Evolutionary conservation across 1,139 yeast species (phyloP).

Genomic region (Torulaspora pretoriensis): DNA sequence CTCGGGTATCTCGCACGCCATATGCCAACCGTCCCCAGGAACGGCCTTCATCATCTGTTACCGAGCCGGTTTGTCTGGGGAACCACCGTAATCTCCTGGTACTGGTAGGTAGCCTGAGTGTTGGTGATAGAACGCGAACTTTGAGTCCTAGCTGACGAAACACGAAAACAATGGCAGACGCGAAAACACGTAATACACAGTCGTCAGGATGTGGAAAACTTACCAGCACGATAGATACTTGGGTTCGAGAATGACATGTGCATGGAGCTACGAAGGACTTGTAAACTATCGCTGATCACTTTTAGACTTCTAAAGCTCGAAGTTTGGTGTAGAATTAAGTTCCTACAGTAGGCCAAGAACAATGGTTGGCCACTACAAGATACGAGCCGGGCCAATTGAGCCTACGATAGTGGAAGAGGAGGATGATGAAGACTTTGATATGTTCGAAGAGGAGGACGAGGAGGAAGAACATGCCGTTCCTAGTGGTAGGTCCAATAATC

Average conservation of each 20-base stretch:
- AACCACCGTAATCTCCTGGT: too few relatives aligned
- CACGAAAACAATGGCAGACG: constrained; percentile 6
- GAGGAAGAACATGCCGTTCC: neutral
- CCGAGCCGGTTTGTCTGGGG: too few relatives aligned
- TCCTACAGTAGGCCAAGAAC: neutral
- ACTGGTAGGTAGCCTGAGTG: too few relatives aligned
- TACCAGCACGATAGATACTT: neutral
- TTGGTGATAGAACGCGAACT: neutral
- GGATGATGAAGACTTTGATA: constrained; percentile 13
- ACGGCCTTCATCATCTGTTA: too few relatives aligned
- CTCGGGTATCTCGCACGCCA: too few relatives aligned
- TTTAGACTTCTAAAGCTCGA: neutral
- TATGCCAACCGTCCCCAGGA: too few relatives aligned
- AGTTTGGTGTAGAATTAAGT: too few relatives aligned
- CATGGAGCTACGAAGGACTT: neutral
- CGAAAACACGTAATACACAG: constrained; percentile 11
- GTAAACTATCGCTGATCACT: neutral
- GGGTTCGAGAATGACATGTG: neutral
- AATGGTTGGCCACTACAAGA: constrained; percentile 9
- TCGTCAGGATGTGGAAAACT: neutral
- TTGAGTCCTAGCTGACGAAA: constrained; percentile 3
- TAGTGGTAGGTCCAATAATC: constrained; percentile 17
- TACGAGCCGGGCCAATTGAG: constrained; percentile 7
- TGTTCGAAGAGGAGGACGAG: constrained; percentile 11
- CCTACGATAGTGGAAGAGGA: constrained; percentile 11